phyloP scores from a whole-genome alignment of 345 rosid genomes.

The Linum usitatissimum region DNA sequence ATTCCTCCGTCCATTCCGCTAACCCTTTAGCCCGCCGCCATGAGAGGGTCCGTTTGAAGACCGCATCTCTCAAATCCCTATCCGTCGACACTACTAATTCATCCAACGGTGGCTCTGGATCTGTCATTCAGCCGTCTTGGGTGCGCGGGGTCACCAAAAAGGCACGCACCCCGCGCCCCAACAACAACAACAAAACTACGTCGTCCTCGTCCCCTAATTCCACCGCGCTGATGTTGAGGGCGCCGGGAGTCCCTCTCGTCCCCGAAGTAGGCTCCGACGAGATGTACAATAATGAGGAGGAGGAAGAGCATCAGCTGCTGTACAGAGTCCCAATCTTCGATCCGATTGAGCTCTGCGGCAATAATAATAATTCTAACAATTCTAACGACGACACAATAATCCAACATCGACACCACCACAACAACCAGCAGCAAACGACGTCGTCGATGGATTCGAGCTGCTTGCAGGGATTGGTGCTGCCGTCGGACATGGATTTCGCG shows the following conservation, averaged over 20 bases:
- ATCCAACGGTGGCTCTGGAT: neutral
- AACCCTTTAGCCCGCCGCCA: constrained; percentile 78
- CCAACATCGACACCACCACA: constrained; percentile 11
- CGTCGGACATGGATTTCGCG: constrained; percentile 73
- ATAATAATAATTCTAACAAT: neutral
- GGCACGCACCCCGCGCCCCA: constrained; percentile 67
- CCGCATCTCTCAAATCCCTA: constrained; percentile 32
- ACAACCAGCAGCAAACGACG: neutral
- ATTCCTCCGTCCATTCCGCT: constrained; percentile 74
- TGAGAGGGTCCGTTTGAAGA: constrained; percentile 66
- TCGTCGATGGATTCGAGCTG: neutral
- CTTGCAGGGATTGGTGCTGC: constrained; percentile 24
- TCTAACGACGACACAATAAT: constrained; percentile 16
- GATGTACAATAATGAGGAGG: constrained; percentile 38
- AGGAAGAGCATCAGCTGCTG: constrained; percentile 51
- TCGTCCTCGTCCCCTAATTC: neutral
- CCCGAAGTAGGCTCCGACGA: constrained; percentile 71
- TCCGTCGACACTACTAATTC: neutral
- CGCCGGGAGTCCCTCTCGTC: constrained; percentile 31
- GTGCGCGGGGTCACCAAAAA: constrained; percentile 70
- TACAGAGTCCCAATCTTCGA: constrained; percentile 79
- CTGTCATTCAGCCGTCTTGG: constrained; percentile 40
- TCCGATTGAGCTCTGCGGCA: constrained; percentile 37
- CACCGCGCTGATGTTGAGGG: constrained; percentile 4
- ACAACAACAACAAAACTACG: constrained; percentile 25